phyloP scores from a whole-genome alignment of 2,329 filamentous ascomycete genomes.

The Pseudocercospora fuligena region DNA sequence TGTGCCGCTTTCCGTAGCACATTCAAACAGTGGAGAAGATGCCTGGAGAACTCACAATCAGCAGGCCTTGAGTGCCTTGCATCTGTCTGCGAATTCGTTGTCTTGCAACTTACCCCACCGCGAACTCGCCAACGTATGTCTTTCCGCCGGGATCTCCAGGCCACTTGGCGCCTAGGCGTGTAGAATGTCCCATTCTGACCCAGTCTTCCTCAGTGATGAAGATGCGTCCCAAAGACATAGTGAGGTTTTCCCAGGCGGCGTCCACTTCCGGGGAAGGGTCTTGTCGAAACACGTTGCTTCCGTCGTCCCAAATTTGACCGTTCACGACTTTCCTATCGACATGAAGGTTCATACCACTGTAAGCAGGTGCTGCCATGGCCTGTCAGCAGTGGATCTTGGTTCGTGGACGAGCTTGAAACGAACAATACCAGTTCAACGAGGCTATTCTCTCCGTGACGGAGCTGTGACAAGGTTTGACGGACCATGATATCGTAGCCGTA shows the following conservation, averaged over 20 bases:
- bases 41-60: too few species aligned
- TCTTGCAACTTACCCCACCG: too few species aligned
- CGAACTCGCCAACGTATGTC: background rate
- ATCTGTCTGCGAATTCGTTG: too few species aligned
- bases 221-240: background rate
- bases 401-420: too few species aligned
- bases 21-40: too few species aligned
- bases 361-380: background rate
- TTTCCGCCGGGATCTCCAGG: background rate
- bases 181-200: background rate
- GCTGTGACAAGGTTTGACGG: too few species aligned
- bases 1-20: too few species aligned
- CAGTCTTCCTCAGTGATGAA: background rate
- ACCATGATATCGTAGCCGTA: too few species aligned
- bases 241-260: constrained; percentile 8
- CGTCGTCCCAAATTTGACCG: background rate
- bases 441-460: too few species aligned
- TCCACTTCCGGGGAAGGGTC: constrained; percentile 10
- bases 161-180: background rate
- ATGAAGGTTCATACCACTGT: background rate
- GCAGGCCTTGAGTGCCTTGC: too few species aligned
- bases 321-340: background rate
- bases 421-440: too few species aligned
- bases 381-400: too few species aligned
- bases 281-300: background rate